Percentiles rank a stretch among this genome's conserved stretches.
Conservation (phyloP, 139 green algal genomes). For the Chlamydomonas incerta region DNA sequence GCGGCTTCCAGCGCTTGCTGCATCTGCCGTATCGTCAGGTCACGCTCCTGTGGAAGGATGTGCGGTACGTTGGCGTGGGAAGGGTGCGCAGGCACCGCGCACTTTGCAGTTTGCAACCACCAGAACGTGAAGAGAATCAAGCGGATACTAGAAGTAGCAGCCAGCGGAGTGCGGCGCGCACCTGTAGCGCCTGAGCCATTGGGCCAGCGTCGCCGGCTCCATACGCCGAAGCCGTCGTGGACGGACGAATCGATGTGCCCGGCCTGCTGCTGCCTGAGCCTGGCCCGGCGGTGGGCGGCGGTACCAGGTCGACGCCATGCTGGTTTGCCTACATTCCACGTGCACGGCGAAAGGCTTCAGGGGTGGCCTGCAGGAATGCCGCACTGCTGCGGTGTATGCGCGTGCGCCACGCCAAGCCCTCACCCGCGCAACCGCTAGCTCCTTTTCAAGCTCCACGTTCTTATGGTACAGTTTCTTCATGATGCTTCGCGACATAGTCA, state of each 20-base stretch:
- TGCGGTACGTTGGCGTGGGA: too few species aligned
- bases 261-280: not conserved
- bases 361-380: too few species aligned
- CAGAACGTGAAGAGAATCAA: too few species aligned
- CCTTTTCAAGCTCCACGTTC: conserved; percentile 64
- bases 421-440: conserved; percentile 38
- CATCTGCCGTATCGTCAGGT: conserved; percentile 53
- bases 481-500: conserved; percentile 62
- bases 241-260: not conserved
- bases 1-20: conserved; percentile 55
- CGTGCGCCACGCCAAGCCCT: not conserved
- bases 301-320: not conserved
- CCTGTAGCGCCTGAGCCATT: conserved; percentile 15
- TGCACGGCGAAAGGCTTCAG: too few species aligned
- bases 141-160: too few species aligned
- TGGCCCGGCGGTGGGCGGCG: not conserved
- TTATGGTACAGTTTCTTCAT: conserved; percentile 70
- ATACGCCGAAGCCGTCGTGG: not conserved
- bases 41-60: conserved; percentile 44
- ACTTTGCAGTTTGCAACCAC: too few species aligned
- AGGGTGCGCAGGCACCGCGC: too few species aligned
- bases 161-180: too few species aligned
- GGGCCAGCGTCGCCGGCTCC: not conserved
- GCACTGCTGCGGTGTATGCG: too few species aligned
- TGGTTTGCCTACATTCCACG: conserved; percentile 37